phyloP scores from a whole-genome alignment of 2,329 filamentous ascomycete genomes.

The Lojkania enalia region DNA sequence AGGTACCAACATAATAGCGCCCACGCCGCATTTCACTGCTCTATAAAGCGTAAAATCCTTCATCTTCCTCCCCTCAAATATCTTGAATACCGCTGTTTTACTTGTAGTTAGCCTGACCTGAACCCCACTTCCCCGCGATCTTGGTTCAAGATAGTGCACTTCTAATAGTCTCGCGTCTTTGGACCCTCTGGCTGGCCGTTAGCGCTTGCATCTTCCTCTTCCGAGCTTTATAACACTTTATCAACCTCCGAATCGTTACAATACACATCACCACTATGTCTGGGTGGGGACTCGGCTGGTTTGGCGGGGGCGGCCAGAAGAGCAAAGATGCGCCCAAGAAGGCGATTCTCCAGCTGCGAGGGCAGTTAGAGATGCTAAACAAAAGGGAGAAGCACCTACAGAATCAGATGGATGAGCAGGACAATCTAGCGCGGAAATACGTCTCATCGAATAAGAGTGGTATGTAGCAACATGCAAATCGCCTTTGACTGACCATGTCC shows the following conservation, averaged over 20 bases:
- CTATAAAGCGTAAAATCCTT: too few species aligned
- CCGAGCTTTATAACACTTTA: background rate
- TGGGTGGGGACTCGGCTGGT: constrained; percentile 69
- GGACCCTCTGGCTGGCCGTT: too few species aligned
- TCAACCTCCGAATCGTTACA: background rate
- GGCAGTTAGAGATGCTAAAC: constrained; percentile 95
- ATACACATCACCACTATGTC: constrained; percentile 32
- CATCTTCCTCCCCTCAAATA: background rate
- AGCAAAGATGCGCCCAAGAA: constrained; percentile 95
- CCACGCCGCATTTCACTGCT: too few species aligned
- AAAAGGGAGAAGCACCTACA: constrained; percentile 93
- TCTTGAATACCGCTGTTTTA: too few species aligned
- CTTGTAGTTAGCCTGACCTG: too few species aligned
- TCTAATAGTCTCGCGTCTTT: background rate
- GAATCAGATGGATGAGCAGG: constrained; percentile 91
- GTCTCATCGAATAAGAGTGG: constrained; percentile 87
- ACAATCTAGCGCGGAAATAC: constrained; percentile 84
- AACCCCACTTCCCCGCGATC: background rate
- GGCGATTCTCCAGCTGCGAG: constrained; percentile 84
- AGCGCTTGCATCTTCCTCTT: too few species aligned
- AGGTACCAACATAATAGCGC: background rate
- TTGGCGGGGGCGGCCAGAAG: constrained; percentile 82
- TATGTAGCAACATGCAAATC: constrained; percentile 53
- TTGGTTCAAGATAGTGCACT: too few species aligned
- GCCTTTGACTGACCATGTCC: background rate